Percentiles rank a stretch among this genome's conserved stretches.
Conservation (phyloP, 2,329 filamentous ascomycete genomes). For the Drechslera avenae region DNA sequence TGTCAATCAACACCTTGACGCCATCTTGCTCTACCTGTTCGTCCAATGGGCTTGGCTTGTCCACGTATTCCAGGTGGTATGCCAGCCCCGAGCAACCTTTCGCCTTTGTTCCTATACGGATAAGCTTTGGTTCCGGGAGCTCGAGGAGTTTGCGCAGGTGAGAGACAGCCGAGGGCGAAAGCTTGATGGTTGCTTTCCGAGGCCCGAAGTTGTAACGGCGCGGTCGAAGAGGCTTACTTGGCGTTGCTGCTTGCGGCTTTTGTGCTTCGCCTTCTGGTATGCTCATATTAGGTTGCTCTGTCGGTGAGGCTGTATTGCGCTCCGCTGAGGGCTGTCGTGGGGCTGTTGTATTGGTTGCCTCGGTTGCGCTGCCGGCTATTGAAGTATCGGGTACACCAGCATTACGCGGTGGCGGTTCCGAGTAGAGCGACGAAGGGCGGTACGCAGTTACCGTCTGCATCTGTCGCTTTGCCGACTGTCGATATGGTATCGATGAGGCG, state of each 20-base stretch:
- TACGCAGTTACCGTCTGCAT: conserved; percentile 71
- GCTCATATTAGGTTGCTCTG: conserved; percentile 50
- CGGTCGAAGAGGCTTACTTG: conserved; percentile 56
- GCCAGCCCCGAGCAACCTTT: conserved; percentile 91
- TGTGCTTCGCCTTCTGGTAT: conserved; percentile 70
- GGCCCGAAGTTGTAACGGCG: conserved; percentile 72
- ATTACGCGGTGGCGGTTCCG: conserved; percentile 64
- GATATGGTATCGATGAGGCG: conserved; percentile 47
- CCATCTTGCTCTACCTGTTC: conserved; percentile 95
- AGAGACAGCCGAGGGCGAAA: conserved; percentile 78
- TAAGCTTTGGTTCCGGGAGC: conserved; percentile 87
- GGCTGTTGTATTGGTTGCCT: conserved; percentile 55
- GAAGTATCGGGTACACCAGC: conserved; percentile 64
- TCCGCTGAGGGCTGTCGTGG: conserved; percentile 46
- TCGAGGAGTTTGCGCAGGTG: conserved; percentile 79
- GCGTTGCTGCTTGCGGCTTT: conserved; percentile 58
- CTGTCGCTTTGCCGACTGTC: conserved; percentile 45
- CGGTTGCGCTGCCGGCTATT: conserved; percentile 59
- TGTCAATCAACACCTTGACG: conserved; percentile 93
- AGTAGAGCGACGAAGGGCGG: conserved; percentile 63
- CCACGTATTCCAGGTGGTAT: conserved; percentile 94
- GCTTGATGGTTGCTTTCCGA: conserved; percentile 87
- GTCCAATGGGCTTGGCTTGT: conserved; percentile 85
- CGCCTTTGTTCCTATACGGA: conserved; percentile 92
- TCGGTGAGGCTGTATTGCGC: conserved; percentile 17